phyloP scores from a whole-genome alignment of 768 basidiomycete species.

The Mrakia gelida region DNA sequence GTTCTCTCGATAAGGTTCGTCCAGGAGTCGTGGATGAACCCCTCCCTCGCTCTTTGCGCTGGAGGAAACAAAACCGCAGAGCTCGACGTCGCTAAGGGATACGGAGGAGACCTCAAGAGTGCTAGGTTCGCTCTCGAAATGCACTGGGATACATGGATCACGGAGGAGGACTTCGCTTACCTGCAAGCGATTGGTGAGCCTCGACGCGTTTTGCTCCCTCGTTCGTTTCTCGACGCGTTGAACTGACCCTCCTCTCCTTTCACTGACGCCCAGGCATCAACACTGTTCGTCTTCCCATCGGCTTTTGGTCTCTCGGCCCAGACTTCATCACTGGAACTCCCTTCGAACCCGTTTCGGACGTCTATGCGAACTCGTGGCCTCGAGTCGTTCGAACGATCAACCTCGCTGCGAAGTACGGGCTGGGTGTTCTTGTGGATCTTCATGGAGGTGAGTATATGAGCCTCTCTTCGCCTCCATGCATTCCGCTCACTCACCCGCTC shows the following conservation, averaged over 20 bases:
- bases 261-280: constrained; percentile 52
- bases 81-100: constrained; percentile 20
- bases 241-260: constrained; percentile 51
- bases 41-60: constrained; percentile 59
- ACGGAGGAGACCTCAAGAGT: neutral
- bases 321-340: constrained; percentile 71
- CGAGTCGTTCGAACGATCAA: constrained; percentile 53
- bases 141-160: constrained; percentile 80
- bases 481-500: no score
- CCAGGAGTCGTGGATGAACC: constrained; percentile 69
- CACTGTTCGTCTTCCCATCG: constrained; percentile 59
- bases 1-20: constrained; percentile 57
- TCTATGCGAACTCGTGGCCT: constrained; percentile 62
- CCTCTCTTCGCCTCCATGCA: no score
- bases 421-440: no score
- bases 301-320: constrained; percentile 73
- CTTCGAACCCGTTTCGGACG: constrained; percentile 53
- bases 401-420: no score
- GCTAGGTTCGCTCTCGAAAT: constrained; percentile 50
- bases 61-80: constrained; percentile 38
- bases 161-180: constrained; percentile 70
- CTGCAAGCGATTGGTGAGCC: constrained; percentile 40
- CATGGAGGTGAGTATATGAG: no score
- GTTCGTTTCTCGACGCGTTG: neutral
- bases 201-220: neutral